These are phyloP conservation scores for Ambrosia hybrid DNA, from an alignment of 140 eudicot species.

Conservation along the genomic window DNA sequence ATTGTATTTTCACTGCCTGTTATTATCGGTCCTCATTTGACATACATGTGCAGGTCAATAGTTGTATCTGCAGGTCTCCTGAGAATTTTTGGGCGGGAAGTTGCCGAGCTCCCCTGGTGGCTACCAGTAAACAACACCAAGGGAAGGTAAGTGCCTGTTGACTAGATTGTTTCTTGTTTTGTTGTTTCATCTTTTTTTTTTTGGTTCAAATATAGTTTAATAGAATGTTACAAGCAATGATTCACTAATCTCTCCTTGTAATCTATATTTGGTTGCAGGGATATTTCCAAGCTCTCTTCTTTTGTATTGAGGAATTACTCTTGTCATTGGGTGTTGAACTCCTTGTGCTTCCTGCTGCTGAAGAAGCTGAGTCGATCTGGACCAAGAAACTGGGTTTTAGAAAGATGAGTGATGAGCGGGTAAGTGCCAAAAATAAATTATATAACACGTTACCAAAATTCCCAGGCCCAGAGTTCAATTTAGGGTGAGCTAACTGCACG, in stretches of 20 bases:
- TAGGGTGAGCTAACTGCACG: too few species aligned
- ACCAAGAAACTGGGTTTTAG: constrained; percentile 79
- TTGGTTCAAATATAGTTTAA: background rate
- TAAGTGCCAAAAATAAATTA: constrained; percentile 38
- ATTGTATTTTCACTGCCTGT: background rate
- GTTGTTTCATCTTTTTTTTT: background rate
- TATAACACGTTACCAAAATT: background rate
- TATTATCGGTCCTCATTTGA: background rate
- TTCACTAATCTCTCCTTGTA: background rate
- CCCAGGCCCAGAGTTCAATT: too few species aligned
- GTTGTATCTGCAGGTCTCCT: constrained; percentile 90
- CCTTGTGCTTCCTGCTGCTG: constrained; percentile 98
- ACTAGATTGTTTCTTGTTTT: background rate
- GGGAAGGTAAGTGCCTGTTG: constrained; percentile 60
- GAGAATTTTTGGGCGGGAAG: constrained; percentile 83
- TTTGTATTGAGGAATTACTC: constrained; percentile 73
- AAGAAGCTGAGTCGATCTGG: constrained; percentile 94
- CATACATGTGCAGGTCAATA: constrained; percentile 53
- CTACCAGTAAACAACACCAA: constrained; percentile 86
- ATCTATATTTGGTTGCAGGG: constrained; percentile 49
- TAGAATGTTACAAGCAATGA: background rate
- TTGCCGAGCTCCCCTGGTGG: constrained; percentile 91
- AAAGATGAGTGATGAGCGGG: constrained; percentile 76
- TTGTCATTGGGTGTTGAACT: constrained; percentile 69
- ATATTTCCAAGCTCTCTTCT: constrained; percentile 74